Conservation (phyloP, 306 rosid genomes). For the Pterocarpus santalinus region DNA sequence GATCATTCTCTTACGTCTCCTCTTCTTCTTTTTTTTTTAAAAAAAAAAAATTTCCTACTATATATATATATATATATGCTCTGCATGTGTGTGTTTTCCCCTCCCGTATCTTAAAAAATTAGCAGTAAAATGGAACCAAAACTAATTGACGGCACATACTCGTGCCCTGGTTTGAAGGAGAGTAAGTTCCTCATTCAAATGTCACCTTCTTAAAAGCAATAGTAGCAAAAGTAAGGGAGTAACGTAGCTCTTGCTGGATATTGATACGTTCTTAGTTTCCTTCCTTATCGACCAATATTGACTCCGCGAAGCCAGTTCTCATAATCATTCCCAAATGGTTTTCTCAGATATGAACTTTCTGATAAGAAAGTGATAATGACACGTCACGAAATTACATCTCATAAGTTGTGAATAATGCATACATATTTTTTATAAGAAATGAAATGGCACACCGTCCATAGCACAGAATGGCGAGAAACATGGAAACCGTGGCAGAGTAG, state of each 20-base stretch:
- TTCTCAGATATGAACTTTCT: background rate
- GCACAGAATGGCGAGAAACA: background rate
- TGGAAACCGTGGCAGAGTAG: background rate
- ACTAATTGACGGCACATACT: background rate
- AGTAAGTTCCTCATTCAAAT: background rate
- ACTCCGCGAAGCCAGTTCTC: background rate
- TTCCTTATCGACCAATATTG: background rate
- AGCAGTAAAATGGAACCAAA: background rate
- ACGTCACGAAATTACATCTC: too few relatives aligned
- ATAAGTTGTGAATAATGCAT: background rate
- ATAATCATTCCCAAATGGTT: background rate
- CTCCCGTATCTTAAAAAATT: too few relatives aligned
- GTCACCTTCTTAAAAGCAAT: background rate
- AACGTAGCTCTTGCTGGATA: background rate
- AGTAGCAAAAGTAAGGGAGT: background rate
- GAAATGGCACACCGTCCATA: background rate
- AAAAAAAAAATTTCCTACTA: too few relatives aligned
- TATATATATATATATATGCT: too few relatives aligned
- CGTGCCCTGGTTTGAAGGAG: background rate
- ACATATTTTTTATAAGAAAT: background rate
- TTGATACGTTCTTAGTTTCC: background rate
- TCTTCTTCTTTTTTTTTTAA: too few relatives aligned
- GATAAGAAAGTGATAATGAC: too few relatives aligned
- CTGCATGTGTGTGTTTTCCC: too few relatives aligned
- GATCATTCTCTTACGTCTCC: too few relatives aligned